These are phyloP conservation scores for Naganishia kalamii DNA, from an alignment of 768 basidiomycete genomes.

Conservation along the genomic window DNA sequence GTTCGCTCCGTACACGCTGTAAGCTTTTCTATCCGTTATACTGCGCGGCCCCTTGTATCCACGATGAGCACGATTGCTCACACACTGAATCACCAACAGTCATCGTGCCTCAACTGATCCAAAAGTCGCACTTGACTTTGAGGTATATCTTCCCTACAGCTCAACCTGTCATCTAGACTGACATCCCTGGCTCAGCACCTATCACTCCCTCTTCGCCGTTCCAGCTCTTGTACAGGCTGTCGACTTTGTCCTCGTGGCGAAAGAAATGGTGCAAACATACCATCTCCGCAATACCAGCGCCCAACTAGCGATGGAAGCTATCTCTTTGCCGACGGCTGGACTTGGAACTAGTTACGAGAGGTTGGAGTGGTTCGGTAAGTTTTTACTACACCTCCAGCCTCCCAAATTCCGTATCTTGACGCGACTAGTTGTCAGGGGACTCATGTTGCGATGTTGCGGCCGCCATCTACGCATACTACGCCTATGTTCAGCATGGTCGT, in stretches of 20 bases:
- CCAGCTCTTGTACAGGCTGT: not conserved
- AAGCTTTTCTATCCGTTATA: not conserved
- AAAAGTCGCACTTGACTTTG: not conserved
- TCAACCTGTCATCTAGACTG: not conserved
- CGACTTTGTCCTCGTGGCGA: not conserved
- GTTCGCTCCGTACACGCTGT: slow-evolving; percentile 6
- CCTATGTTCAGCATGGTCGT: not conserved
- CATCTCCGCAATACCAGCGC: not conserved
- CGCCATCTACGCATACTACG: slow-evolving; percentile 1
- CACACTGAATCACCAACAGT: not conserved
- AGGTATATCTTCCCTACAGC: not conserved
- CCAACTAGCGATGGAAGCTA: not conserved
- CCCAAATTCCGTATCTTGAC: not conserved
- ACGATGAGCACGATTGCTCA: not conserved
- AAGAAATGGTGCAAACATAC: not conserved
- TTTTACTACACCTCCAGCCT: not conserved
- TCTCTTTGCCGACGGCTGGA: not conserved
- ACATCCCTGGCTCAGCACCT: not conserved
- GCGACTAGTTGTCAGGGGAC: not conserved
- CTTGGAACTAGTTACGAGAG: not conserved
- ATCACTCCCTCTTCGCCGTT: not conserved
- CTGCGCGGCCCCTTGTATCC: too few species aligned
- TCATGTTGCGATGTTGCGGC: not conserved
- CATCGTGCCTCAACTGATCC: not conserved
- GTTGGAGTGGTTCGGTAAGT: slow-evolving; percentile 14